Percentiles rank a stretch among this genome's conserved stretches.
phyloP scores from a whole-genome alignment of 805 yeast species.

The Debaryomyces hansenii region DNA sequence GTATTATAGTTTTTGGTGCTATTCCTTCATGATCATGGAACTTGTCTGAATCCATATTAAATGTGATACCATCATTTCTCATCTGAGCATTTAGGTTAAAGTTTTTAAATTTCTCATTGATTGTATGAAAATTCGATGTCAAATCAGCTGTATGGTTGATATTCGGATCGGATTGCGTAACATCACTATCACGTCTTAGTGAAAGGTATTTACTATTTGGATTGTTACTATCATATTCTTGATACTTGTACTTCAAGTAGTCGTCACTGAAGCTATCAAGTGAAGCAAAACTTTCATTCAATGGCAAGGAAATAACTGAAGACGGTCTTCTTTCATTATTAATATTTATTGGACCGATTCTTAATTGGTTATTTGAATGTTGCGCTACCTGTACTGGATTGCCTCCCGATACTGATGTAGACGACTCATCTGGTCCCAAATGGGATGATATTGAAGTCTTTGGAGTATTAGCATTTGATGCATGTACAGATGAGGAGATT shows the following conservation, averaged over 20 bases:
- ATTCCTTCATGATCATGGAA: slow-evolving; percentile 17
- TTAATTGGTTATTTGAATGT: slow-evolving; percentile 12
- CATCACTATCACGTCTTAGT: neutral
- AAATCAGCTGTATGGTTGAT: neutral
- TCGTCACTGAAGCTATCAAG: slow-evolving; percentile 69
- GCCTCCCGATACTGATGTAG: neutral
- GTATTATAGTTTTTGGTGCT: slow-evolving; percentile 16
- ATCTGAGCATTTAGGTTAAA: slow-evolving; percentile 39
- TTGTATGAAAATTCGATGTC: slow-evolving; percentile 11
- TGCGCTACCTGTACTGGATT: neutral
- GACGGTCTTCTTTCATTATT: slow-evolving; percentile 42
- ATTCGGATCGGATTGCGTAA: slow-evolving; percentile 11
- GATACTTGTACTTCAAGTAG: slow-evolving; percentile 41
- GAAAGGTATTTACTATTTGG: neutral
- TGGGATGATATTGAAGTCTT: slow-evolving; percentile 17
- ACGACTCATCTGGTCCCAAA: neutral
- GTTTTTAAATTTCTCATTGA: slow-evolving; percentile 33
- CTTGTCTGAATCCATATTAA: neutral
- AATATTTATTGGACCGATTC: slow-evolving; percentile 36
- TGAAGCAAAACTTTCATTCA: slow-evolving; percentile 76
- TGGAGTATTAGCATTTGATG: slow-evolving; percentile 13
- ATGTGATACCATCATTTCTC: slow-evolving; percentile 16
- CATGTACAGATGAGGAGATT: slow-evolving; percentile 10
- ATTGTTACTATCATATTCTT: slow-evolving; percentile 27
- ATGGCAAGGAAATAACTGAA: slow-evolving; percentile 68